Percentiles rank a stretch among this genome's conserved stretches.
Conservation (phyloP, 2,329 filamentous ascomycete species). For the Penicillium polonicum region DNA sequence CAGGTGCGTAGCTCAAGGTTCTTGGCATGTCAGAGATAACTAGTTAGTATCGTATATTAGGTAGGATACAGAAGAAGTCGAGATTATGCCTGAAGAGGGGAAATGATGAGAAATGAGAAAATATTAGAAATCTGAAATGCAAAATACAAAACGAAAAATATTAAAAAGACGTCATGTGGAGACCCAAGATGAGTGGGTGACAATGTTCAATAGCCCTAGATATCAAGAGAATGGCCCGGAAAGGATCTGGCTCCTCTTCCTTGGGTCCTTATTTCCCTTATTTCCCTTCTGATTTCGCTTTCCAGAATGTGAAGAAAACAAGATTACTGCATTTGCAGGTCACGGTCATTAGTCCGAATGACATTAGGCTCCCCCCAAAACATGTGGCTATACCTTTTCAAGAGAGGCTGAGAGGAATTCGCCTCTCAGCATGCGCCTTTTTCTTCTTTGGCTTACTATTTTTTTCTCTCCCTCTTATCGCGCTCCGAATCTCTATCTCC, state of each 20-base stretch:
- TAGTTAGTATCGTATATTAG: too few relatives aligned
- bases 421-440: conserved; percentile 2
- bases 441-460: not conserved
- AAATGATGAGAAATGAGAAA: not conserved
- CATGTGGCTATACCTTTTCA: conserved; percentile 1
- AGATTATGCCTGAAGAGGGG: too few relatives aligned
- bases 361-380: not conserved
- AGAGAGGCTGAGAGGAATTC: not conserved
- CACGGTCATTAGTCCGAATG: not conserved
- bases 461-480: conserved; percentile 1
- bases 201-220: not conserved
- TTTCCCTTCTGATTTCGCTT: not conserved
- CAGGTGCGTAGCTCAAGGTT: too few relatives aligned
- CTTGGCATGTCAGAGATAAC: too few relatives aligned
- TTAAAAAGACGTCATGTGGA: conserved; percentile 2
- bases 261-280: not conserved
- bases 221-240: not conserved
- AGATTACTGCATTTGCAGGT: not conserved
- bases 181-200: not conserved
- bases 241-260: not conserved
- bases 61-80: too few relatives aligned
- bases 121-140: not conserved
- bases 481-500: not conserved
- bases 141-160: not conserved
- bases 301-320: not conserved